Evolutionary conservation across 2,329 filamentous ascomycete genomes (phyloP).

Genomic region (Immersiporthe knoxdaviesiana): DNA sequence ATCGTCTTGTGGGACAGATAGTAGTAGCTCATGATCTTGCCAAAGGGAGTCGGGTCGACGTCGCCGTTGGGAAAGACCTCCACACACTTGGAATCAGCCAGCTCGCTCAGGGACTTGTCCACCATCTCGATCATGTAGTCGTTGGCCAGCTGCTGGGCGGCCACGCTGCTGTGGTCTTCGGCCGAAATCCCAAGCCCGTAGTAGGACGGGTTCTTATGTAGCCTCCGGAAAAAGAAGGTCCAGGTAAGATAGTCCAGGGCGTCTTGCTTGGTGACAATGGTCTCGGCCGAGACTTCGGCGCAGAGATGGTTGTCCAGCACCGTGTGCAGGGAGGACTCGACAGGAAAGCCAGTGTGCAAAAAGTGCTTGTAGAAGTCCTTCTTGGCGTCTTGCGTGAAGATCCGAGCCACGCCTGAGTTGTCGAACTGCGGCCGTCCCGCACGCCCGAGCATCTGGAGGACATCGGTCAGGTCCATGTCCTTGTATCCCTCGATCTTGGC

Average conservation of each 20-base stretch:
- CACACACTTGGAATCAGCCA: conserved; percentile 84
- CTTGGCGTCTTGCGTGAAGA: conserved; percentile 96
- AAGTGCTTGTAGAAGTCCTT: conserved; percentile 99
- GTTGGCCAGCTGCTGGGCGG: conserved; percentile 85
- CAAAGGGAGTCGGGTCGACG: conserved; percentile 85
- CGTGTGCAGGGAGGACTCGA: conserved; percentile 94
- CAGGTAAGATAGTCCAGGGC: conserved; percentile 96
- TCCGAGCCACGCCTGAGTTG: conserved; percentile 90
- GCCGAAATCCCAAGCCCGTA: conserved; percentile 93
- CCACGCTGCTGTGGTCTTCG: conserved; percentile 86
- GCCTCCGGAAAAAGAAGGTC: conserved; percentile 97
- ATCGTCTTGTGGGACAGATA: conserved; percentile 96
- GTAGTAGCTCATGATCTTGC: conserved; percentile 99
- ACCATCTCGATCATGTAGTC: conserved; percentile 95
- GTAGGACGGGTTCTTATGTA: conserved; percentile 98
- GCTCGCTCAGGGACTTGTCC: conserved; percentile 79
- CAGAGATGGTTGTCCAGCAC: conserved; percentile 96
- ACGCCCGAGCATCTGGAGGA: conserved; percentile 95
- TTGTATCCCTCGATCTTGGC: conserved; percentile 97
- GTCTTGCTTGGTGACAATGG: conserved; percentile 92
- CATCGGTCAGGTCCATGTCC: conserved; percentile 98
- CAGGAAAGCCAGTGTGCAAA: conserved; percentile 94
- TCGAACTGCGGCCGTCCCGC: conserved; percentile 97
- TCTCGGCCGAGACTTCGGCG: conserved; percentile 91
- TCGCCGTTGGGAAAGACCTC: conserved; percentile 83